These are phyloP conservation scores for Penicillium sp. DNA, from an alignment of 2,329 filamentous ascomycete genomes.

Conservation along the genomic window DNA sequence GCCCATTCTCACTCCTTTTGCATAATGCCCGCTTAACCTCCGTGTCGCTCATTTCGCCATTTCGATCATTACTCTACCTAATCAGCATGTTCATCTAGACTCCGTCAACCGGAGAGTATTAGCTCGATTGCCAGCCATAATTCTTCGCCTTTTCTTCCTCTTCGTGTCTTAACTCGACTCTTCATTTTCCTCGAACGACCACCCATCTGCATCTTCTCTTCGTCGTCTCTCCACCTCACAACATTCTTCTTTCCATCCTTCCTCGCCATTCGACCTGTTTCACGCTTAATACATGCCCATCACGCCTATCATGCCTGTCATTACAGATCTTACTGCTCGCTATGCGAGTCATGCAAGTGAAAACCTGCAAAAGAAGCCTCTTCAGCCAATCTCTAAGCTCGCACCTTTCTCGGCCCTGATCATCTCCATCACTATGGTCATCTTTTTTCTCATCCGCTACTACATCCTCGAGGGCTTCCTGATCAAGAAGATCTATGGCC, in stretches of 20 bases:
- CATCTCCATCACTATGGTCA: conserved; percentile 34
- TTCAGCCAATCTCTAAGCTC: conserved; percentile 34
- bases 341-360: background rate
- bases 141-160: background rate
- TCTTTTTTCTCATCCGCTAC: conserved; percentile 50
- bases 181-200: background rate
- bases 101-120: background rate
- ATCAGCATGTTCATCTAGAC: background rate
- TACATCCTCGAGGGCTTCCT: conserved; percentile 53
- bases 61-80: background rate
- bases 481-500: conserved; percentile 43
- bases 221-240: background rate
- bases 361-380: conserved; percentile 9
- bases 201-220: background rate
- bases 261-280: no score
- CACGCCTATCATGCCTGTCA: background rate
- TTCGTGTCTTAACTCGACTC: background rate
- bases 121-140: background rate
- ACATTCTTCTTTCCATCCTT: background rate
- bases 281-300: background rate
- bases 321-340: background rate
- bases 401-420: conserved; percentile 36
- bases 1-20: background rate
- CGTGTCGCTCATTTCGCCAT: background rate
- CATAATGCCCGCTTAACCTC: background rate